These are phyloP conservation scores for Mucor racemosus DNA, from an alignment of 371 early-diverging fungal species.

Conservation along the genomic window DNA sequence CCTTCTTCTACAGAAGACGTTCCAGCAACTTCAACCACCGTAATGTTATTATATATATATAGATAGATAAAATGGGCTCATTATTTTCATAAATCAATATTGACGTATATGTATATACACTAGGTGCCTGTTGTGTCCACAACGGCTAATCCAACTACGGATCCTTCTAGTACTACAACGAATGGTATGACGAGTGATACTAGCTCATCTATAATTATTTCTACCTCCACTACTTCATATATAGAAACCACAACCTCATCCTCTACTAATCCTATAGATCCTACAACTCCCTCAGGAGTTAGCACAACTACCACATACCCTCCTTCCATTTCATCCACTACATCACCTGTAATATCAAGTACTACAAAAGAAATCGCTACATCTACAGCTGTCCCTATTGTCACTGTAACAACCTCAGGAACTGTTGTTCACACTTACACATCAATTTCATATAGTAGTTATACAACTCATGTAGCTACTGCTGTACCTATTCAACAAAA, in stretches of 20 bases:
- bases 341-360: not conserved
- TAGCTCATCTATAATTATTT: not conserved
- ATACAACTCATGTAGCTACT: constrained; percentile 10
- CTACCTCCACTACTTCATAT: not conserved
- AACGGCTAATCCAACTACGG: not conserved
- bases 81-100: not conserved
- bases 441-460: constrained; percentile 25
- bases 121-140: not conserved
- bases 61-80: not conserved
- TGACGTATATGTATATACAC: not conserved
- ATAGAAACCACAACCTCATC: not conserved
- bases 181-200: constrained; percentile 15
- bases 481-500: not conserved
- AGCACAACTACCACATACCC: not conserved
- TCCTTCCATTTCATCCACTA: constrained; percentile 2
- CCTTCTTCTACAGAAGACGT: not conserved
- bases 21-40: not conserved
- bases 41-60: not conserved
- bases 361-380: constrained; percentile 7
- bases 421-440: constrained; percentile 18
- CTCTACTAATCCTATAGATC: not conserved
- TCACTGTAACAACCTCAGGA: constrained; percentile 24
- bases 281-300: not conserved
- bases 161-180: constrained; percentile 7
- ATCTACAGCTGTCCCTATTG: constrained; percentile 20